Evolutionary conservation across 23 red algal species (phyloP).

Genomic region (Cyanidium caldarium): DNA sequence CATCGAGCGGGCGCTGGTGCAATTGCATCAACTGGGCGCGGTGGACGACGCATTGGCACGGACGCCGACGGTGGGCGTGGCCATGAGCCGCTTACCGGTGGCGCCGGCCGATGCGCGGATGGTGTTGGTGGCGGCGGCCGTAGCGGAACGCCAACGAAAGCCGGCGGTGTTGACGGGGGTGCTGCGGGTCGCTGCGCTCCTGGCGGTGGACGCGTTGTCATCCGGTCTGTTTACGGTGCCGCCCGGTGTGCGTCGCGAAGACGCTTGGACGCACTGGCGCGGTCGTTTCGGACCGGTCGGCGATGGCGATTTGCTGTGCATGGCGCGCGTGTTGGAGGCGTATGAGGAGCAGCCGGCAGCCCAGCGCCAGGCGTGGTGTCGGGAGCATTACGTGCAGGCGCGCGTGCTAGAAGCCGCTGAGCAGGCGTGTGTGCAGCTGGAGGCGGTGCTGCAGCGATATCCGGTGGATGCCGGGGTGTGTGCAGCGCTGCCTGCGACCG

Average conservation of each 20-base stretch:
- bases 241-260: conserved; percentile 17
- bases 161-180: conserved; percentile 14
- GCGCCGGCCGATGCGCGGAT: conserved; percentile 45
- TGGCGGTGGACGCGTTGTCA: conserved; percentile 30
- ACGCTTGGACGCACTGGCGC: conserved; percentile 21
- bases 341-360: conserved; percentile 13
- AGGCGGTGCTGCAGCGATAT: conserved; percentile 8
- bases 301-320: conserved; percentile 47
- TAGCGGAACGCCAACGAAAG: too few species aligned
- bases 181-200: conserved; percentile 40
- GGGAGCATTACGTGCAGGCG: conserved; percentile 51
- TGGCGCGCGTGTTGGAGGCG: conserved; percentile 27
- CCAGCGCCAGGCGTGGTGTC: conserved; percentile 32
- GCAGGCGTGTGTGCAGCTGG: conserved; percentile 33
- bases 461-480: conserved; percentile 26
- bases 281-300: conserved; percentile 4
- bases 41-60: conserved; percentile 39
- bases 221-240: conserved; percentile 25
- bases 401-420: conserved; percentile 38
- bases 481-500: neutral
- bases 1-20: conserved; percentile 35
- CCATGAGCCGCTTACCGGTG: conserved; percentile 55
- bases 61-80: conserved; percentile 16
- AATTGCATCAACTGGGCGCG: conserved; percentile 45
- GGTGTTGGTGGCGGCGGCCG: conserved; percentile 34